phyloP scores from a whole-genome alignment of 208 protist species.

The Paratrypanosoma confusum region DNA sequence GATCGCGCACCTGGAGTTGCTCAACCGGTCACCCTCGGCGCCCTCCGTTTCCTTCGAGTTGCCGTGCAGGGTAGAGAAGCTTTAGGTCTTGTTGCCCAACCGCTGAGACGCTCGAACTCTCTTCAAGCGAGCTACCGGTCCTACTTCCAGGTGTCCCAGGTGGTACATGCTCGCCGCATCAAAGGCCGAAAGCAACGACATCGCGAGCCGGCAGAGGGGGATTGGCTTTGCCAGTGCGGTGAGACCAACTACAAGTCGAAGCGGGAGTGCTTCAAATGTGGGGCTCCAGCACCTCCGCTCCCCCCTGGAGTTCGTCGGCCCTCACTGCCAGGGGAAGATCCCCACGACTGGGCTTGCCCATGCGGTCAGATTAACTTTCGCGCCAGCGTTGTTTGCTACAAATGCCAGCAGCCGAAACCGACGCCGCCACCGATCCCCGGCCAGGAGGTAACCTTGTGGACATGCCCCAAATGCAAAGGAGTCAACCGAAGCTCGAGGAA shows the following conservation, averaged over 20 bases:
- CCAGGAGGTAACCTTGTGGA: constrained; percentile 75
- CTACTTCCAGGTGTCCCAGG: too few species aligned
- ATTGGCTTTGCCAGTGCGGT: constrained; percentile 84
- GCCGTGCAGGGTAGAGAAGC: too few species aligned
- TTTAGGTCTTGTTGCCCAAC: too few species aligned
- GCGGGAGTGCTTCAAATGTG: constrained; percentile 87
- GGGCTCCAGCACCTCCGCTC: constrained; percentile 74
- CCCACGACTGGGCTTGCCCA: constrained; percentile 85
- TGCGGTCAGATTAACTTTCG: constrained; percentile 87
- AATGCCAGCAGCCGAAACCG: constrained; percentile 80
- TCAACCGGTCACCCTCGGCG: too few species aligned
- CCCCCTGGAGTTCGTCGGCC: constrained; percentile 73
- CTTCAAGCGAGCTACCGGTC: too few species aligned
- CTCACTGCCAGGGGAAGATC: constrained; percentile 76
- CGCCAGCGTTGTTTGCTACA: constrained; percentile 70
- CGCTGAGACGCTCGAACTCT: too few species aligned
- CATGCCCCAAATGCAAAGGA: constrained; percentile 70
- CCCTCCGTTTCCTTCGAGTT: too few species aligned
- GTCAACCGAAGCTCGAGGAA: constrained; percentile 67
- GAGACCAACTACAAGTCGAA: constrained; percentile 78
- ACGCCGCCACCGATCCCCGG: constrained; percentile 59
- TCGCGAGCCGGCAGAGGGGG: constrained; percentile 63
- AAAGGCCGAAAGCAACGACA: constrained; percentile 23
- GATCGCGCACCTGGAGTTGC: too few species aligned
- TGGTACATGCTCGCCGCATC: constrained; percentile 57